These are phyloP conservation scores for Cryptococcus hybrid DNA, from an alignment of 1,284 basidiomycete species.

Conservation along the genomic window DNA sequence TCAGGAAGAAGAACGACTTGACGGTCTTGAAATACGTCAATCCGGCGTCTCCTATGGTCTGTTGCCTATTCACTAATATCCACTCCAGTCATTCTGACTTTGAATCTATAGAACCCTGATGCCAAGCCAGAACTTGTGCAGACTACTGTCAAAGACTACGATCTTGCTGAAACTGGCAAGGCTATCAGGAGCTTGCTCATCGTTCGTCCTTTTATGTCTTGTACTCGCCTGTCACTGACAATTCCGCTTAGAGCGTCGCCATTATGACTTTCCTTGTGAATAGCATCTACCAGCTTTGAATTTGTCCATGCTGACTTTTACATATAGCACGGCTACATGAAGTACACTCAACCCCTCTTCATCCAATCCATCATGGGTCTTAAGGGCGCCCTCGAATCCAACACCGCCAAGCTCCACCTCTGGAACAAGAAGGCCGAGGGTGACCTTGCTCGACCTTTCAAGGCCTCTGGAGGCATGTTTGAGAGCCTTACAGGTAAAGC, in stretches of 20 bases:
- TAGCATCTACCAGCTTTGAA: neutral
- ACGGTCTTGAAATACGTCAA: constrained; percentile 86
- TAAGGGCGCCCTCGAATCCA: constrained; percentile 82
- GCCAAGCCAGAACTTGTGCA: constrained; percentile 78
- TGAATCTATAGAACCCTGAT: constrained; percentile 55
- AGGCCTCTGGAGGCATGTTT: constrained; percentile 67
- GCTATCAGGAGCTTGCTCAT: constrained; percentile 74
- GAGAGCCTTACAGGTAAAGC: constrained; percentile 51
- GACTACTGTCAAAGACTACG: constrained; percentile 93
- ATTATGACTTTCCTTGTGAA: constrained; percentile 77
- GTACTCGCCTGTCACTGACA: neutral
- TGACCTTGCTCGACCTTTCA: constrained; percentile 90
- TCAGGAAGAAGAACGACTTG: constrained; percentile 92
- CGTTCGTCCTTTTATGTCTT: constrained; percentile 18
- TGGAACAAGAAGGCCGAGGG: constrained; percentile 74
- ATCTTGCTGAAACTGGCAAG: constrained; percentile 82
- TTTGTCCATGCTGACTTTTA: neutral
- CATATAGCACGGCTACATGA: constrained; percentile 65
- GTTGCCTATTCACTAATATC: constrained; percentile 6
- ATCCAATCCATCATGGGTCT: constrained; percentile 86
- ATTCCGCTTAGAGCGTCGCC: constrained; percentile 59
- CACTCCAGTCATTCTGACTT: neutral
- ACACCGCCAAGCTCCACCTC: constrained; percentile 73
- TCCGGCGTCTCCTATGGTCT: constrained; percentile 51
- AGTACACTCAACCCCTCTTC: constrained; percentile 89